Evolutionary conservation across 805 yeast species (phyloP), one percentile per base, ranked within the genome.

Genomic region (Schizosaccharomyces osmophilus): DNA sequence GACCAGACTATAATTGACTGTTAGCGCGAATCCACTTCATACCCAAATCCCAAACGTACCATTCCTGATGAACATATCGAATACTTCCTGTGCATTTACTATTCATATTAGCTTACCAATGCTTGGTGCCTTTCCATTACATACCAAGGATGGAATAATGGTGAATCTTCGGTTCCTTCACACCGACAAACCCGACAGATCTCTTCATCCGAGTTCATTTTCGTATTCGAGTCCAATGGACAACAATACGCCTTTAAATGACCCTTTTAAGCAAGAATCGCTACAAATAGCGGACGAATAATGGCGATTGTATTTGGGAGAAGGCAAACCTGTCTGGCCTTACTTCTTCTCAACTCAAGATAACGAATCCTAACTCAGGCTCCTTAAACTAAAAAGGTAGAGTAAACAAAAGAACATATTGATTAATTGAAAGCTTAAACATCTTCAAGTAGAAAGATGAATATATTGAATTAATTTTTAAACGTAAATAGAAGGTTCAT

Each of bases 61-160:
- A 93, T 62, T 84, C 94, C 70, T 90, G 95, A 70, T 93, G 99
- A 61, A 93, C 86, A 68, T 82, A 89, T 69, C 84, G 84, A 70
- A 93, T 94, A 15, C 95, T 84, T 1, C 99, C 99, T 61, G 87
- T 77, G 72, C 98, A 93, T 68, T 80, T 83, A 72, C 99, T 57
- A 36, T 2, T 1, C 17, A 22, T 24, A 41, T 57, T 31, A 57
- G 43, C 41, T 13, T 36, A 36, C 3, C 4, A 13, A 13, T 13
- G 13, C 41, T 36, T 36, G 41, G 3, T 13, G 41, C 3, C 15
- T 36, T 36, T 36, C 41, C 41, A 4, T 31, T 26, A 15, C 60
- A 15, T 57, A 57, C 60, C 61, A 59, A 11, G 61, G 61, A 41
- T 59, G 61, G 31, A 22, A 59, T n/a, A 59, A 54, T 17, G 61